Evolutionary conservation across 768 basidiomycete species (phyloP).

Genomic region (Kwoniella sp.): DNA sequence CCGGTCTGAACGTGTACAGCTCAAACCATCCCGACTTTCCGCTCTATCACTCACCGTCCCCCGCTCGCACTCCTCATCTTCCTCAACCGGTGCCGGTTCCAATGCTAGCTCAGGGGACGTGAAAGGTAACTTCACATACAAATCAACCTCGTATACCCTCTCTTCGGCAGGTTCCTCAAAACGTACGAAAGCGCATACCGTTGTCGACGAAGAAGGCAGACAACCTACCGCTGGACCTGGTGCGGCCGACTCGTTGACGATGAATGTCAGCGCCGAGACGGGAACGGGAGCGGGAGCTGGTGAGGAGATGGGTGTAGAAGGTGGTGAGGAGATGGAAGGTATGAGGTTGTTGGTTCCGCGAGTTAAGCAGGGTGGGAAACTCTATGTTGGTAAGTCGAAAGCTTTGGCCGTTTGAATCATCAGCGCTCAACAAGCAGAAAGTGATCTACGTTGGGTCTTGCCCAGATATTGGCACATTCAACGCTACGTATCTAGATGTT

Average conservation of each 20-base stretch:
- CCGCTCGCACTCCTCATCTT: not conserved
- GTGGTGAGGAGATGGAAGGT: conserved; percentile 54
- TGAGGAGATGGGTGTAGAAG: conserved; percentile 38
- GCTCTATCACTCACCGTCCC: conserved; percentile 23
- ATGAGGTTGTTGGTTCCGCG: conserved; percentile 49
- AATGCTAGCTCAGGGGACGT: not conserved
- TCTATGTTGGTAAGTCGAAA: conserved; percentile 43
- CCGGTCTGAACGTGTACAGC: too few relatives aligned
- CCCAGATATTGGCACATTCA: too few relatives aligned
- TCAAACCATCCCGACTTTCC: conserved; percentile 50
- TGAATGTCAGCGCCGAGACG: conserved; percentile 23
- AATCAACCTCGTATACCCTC: conserved; percentile 33
- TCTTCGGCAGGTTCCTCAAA: conserved; percentile 22
- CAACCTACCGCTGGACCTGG: conserved; percentile 40
- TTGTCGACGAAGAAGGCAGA: conserved; percentile 35
- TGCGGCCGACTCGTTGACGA: conserved; percentile 40
- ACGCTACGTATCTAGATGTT: too few relatives aligned
- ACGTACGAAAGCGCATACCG: conserved; percentile 4
- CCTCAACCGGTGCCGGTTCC: too few relatives aligned
- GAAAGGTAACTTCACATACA: conserved; percentile 36
- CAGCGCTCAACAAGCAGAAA: too few relatives aligned
- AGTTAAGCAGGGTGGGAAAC: conserved; percentile 34
- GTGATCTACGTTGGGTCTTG: not conserved
- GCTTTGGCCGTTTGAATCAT: too few relatives aligned
- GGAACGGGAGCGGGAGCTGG: too few relatives aligned